Conservation (phyloP, 176 grass and related monocot species). For the Luzula sylvatica region DNA sequence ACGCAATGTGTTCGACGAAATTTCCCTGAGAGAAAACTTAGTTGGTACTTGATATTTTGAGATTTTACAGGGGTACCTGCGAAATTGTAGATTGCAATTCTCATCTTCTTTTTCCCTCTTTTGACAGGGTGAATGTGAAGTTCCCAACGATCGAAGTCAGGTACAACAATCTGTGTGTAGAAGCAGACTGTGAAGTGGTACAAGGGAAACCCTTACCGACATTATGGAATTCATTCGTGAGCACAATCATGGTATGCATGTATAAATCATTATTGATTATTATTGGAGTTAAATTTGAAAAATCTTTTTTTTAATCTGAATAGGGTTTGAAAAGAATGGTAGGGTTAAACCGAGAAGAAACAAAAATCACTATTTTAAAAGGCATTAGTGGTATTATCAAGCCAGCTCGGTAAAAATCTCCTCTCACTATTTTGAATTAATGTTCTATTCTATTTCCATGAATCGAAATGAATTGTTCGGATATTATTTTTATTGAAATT, state of each 20-base stretch:
- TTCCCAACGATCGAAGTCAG: conserved; percentile 38
- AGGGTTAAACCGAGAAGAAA: conserved; percentile 26
- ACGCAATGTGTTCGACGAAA: no score
- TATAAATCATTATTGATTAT: no score
- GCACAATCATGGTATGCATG: conserved; percentile 19
- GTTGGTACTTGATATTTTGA: no score
- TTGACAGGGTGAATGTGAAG: conserved; percentile 46
- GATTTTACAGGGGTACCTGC: no score
- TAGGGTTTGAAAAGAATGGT: conserved; percentile 27
- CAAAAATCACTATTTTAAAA: conserved; percentile 38
- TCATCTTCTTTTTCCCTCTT: no score
- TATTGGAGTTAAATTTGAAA: no score
- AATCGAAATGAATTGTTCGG: no score
- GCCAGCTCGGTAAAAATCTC: conserved; percentile 31
- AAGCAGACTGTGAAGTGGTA: conserved; percentile 38
- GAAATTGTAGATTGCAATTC: no score
- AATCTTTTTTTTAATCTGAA: background rate
- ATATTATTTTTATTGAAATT: no score
- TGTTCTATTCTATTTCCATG: no score
- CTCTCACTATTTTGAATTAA: no score
- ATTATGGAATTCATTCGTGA: conserved; percentile 31
- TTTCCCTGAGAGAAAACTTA: no score
- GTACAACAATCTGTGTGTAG: conserved; percentile 28
- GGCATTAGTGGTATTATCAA: conserved; percentile 54
- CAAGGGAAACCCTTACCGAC: conserved; percentile 40